Evolutionary conservation across 805 yeast genomes (phyloP).

Genomic region (Saccharomycopsis fodiens): DNA sequence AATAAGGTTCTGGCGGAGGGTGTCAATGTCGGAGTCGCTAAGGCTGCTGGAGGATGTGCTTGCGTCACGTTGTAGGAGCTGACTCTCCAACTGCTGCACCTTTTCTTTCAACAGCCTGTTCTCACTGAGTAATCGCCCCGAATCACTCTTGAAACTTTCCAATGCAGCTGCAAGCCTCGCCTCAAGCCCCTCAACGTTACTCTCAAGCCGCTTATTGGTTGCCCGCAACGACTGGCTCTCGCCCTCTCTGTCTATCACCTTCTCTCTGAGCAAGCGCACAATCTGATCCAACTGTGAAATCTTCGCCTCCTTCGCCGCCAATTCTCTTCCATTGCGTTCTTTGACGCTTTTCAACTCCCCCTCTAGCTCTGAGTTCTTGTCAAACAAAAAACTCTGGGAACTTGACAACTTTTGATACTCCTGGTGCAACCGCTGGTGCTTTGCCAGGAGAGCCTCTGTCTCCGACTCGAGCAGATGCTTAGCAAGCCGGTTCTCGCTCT

Average conservation of each 20-base stretch:
- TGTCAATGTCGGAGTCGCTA: neutral
- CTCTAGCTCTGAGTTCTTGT: neutral
- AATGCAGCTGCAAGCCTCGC: neutral
- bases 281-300: conserved; percentile 4
- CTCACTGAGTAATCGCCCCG: neutral
- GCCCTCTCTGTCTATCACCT: neutral
- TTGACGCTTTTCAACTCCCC: neutral
- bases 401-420: conserved; percentile 6
- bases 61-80: no score
- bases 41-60: neutral
- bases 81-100: conserved; percentile 1
- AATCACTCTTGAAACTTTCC: neutral
- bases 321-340: neutral
- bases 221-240: conserved; percentile 3
- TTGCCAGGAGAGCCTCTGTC: neutral
- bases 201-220: neutral
- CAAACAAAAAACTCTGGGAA: neutral
- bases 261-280: conserved; percentile 4
- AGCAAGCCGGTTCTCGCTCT: conserved; percentile 2
- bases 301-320: neutral
- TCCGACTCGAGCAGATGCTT: conserved; percentile 2
- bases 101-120: neutral
- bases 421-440: neutral
- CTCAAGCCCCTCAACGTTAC: neutral
- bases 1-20: neutral